Evolutionary conservation across 1,284 basidiomycete species (phyloP).

Genomic region (Ustilago nuda): DNA sequence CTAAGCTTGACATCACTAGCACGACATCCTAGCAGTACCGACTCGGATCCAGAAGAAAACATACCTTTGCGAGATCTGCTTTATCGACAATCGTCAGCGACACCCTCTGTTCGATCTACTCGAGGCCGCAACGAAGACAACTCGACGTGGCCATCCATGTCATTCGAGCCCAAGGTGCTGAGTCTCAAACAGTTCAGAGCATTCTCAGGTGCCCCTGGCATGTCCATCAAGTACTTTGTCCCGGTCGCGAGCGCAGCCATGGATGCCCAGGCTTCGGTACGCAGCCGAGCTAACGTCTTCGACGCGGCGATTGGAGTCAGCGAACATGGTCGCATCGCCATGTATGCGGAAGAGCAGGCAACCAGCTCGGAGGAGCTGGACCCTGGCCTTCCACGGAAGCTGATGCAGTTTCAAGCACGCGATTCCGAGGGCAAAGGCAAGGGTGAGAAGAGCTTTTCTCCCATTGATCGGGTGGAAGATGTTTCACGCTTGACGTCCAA

Average conservation of each 20-base stretch:
- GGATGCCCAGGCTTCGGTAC: background rate
- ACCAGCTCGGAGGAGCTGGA: background rate
- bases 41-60: slow-evolving; percentile 43
- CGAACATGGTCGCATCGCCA: slow-evolving; percentile 24
- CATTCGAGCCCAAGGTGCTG: slow-evolving; percentile 15
- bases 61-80: slow-evolving; percentile 38
- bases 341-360: slow-evolving; percentile 9
- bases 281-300: slow-evolving; percentile 20
- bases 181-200: slow-evolving; percentile 5
- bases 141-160: slow-evolving; percentile 10
- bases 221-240: slow-evolving; percentile 28
- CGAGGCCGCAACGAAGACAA: background rate
- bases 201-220: slow-evolving; percentile 9
- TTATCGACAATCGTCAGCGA: slow-evolving; percentile 12
- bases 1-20: background rate
- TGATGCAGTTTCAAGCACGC: slow-evolving; percentile 18
- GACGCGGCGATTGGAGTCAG: slow-evolving; percentile 36
- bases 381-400: slow-evolving; percentile 4
- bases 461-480: slow-evolving; percentile 41
- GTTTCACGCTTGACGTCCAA: slow-evolving; percentile 39
- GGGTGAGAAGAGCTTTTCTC: slow-evolving; percentile 4
- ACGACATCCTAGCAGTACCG: slow-evolving; percentile 8
- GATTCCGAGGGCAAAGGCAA: slow-evolving; percentile 14
- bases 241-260: slow-evolving; percentile 16
- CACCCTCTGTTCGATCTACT: background rate